Base-by-base conservation (phyloP, 139 green algal genomes). In the Picochlorum costavermella region DNA sequence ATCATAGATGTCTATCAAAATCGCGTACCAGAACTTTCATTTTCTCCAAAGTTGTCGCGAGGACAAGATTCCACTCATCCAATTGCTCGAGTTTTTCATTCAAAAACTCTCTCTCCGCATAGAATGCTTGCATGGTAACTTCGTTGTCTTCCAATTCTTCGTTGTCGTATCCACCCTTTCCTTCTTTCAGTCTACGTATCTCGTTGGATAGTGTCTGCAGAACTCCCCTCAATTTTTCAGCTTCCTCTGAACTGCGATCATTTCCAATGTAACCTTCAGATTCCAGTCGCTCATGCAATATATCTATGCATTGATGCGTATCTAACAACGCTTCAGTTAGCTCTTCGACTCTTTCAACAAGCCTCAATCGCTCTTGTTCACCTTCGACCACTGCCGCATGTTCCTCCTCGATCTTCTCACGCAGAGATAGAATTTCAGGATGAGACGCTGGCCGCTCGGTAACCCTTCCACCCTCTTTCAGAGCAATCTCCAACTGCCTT, bases 401-500 rank as follows among this genome's bases (percentile, higher is more conserved):
- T 68, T 92, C 85, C 65, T 92, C 83, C 69, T 90, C 83, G 50
- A 90, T 60, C 43, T 78, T 77, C 68, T 85, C 77, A 37, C 80
- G 68, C 63, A 87, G 70, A n/a, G 82, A 69, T 25, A 68, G 67
- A 49, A 86, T 64, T 64, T 84, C 67, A 50, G 67, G 64, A 64
- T 75, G 53, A 37, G 77, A 53, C 25, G 71, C 60, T 56, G 84
- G 61, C 33, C 67, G 43, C 3, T 37, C 44, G 8, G 77, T 30
- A 28, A 63, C 53, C 40, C 56, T 57, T 20, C 63, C 58, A 46
- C 56, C 30, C 14, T 83, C 65, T 50, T 60, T 53, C 51, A 75
- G 76, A 17, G 75, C 65, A n/a, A 65, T 61, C 12, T 83, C 78
- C 64, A 96, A 74, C 68, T 96, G 89, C 20, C 63, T 65, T 61